A percentile compares a stretch with the other conserved stretches of the same genome.
Conservation (phyloP, 164 flowering plant species). For the Sextonia rubra region DNA sequence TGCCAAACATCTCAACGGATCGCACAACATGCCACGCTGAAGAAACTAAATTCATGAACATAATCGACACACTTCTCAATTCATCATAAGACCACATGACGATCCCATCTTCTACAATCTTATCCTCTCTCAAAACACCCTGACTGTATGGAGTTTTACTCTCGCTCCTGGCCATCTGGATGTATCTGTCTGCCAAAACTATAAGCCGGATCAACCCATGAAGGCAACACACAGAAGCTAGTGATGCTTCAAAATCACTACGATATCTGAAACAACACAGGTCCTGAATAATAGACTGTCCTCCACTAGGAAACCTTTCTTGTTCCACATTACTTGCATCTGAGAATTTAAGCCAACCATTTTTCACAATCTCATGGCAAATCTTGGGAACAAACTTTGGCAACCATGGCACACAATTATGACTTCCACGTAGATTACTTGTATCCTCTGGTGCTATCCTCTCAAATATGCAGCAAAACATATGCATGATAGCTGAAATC, state of each 20-base stretch:
- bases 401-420: conserved; percentile 41
- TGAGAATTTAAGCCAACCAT: conserved; percentile 35
- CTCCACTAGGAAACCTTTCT: conserved; percentile 15
- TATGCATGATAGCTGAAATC: conserved; percentile 57
- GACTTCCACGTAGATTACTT: conserved; percentile 11
- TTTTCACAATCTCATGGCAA: conserved; percentile 57
- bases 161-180: conserved; percentile 38
- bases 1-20: conserved; percentile 61
- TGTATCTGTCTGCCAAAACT: conserved; percentile 44
- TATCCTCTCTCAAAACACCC: conserved; percentile 36
- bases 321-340: conserved; percentile 10
- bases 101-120: conserved; percentile 55
- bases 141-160: conserved; percentile 9
- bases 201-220: conserved; percentile 45
- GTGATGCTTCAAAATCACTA: conserved; percentile 40
- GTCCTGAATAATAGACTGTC: conserved; percentile 39
- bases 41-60: conserved; percentile 34
- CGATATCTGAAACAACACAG: conserved; percentile 48
- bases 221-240: conserved; percentile 73
- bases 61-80: conserved; percentile 28
- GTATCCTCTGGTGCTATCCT: conserved; percentile 45
- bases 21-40: conserved; percentile 47
- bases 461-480: conserved; percentile 61
- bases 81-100: conserved; percentile 37
- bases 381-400: conserved; percentile 72